Evolutionary conservation across 1,284 basidiomycete species (phyloP), one percentile per base, ranked within the genome.

Genomic region (Sanguinoderma infundibulare): DNA sequence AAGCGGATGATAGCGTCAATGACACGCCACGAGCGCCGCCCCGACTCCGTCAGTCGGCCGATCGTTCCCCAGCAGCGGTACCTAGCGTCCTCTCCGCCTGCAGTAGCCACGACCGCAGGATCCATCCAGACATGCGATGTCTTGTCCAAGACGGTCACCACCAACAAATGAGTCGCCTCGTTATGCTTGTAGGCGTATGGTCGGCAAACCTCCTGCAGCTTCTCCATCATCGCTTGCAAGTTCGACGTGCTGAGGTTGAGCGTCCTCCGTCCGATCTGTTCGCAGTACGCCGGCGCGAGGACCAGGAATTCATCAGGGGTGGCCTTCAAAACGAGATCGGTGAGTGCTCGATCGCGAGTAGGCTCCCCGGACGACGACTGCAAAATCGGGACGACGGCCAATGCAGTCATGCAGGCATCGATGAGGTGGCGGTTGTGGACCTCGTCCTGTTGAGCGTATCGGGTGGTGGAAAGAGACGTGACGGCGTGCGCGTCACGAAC

Each of bases 111-210:
- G 15, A 73, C 71, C 51, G 78, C 67, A 8, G 72, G 69, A 22
- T 75, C 67, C n/a, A 84, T 70, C 94, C 95, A 98, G 0, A 87
- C 67, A 40, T 82, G 74, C 53, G 86, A 73, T 0, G 92, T 91
- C 3, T 86, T 83, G 36, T 86, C 81, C 26, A 97, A 75, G 57
- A 94, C 81, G n/a, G 83, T 78, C 17, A 92, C 75, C 3, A 82
- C 78, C 30, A 91, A 70, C 17, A 84, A 72, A 8, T 87, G 83
- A 26, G 90, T 75, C 6, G 73, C 76, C 56, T 87, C 84, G 61
- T 83, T 87, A 39, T 82, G 77, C 1, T 81, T 77, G 70, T 87
- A 89, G 3, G 78, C 75, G 74, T 96, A 93, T 12, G 79, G 72
- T 10, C 67, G 65, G 6, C 94, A 76, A 40, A 91, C 80, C 1